phyloP scores from a whole-genome alignment of 768 basidiomycete genomes.

The Mycena belliarum region DNA sequence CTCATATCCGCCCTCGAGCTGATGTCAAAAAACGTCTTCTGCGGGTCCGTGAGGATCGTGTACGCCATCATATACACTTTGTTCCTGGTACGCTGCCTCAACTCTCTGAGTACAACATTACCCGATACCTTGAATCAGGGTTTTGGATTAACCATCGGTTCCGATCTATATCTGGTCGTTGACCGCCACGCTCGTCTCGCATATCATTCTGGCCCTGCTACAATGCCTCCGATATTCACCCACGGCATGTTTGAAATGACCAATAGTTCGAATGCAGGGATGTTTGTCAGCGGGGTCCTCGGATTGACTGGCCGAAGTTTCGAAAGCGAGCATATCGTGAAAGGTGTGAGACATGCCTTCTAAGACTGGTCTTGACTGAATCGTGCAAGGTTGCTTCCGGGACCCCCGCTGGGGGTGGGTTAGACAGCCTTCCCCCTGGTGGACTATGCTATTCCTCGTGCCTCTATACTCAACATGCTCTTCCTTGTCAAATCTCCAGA shows the following conservation, averaged over 20 bases:
- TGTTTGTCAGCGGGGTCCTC: slow-evolving; percentile 44
- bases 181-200: slow-evolving; percentile 55
- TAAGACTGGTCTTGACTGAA: slow-evolving; percentile 22
- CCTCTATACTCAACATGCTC: slow-evolving; percentile 73
- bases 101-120: neutral
- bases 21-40: slow-evolving; percentile 78
- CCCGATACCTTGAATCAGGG: slow-evolving; percentile 49
- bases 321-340: slow-evolving; percentile 47
- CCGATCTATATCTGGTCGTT: slow-evolving; percentile 75
- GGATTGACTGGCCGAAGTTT: slow-evolving; percentile 39
- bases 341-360: slow-evolving; percentile 37
- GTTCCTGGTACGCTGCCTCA: slow-evolving; percentile 56
- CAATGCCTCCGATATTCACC: slow-evolving; percentile 41
- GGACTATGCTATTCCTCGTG: slow-evolving; percentile 76
- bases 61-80: slow-evolving; percentile 87
- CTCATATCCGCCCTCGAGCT: slow-evolving; percentile 73
- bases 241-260: slow-evolving; percentile 56
- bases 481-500: slow-evolving; percentile 79
- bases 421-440: slow-evolving; percentile 77
- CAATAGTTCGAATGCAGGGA: slow-evolving; percentile 45
- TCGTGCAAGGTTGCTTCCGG: slow-evolving; percentile 67
- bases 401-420: slow-evolving; percentile 77
- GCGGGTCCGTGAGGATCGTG: slow-evolving; percentile 80
- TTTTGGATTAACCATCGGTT: slow-evolving; percentile 82
- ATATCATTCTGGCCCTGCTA: slow-evolving; percentile 49